phyloP scores from a whole-genome alignment of 2,329 filamentous ascomycete genomes.

The Aureobasidium vineae region DNA sequence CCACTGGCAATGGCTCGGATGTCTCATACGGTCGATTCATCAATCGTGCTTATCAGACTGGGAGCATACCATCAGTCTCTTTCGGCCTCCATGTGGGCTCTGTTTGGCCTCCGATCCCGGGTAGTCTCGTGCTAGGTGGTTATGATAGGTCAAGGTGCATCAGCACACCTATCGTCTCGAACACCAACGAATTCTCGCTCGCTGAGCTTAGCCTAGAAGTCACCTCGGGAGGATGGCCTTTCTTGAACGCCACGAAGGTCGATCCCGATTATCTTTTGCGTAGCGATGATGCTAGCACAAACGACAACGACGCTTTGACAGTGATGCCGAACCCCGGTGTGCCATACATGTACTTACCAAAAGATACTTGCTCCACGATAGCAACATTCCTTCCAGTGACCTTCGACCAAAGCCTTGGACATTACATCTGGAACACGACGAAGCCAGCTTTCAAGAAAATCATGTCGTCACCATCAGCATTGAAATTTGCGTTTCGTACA shows the following conservation, averaged over 20 bases:
- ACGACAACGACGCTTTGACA: background rate
- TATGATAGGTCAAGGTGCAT: conserved; percentile 15
- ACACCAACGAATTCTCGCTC: background rate
- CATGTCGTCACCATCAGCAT: background rate
- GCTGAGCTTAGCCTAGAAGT: background rate
- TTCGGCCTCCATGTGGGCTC: conserved; percentile 17
- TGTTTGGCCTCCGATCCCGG: background rate
- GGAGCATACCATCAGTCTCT: conserved; percentile 5
- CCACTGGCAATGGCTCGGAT: background rate
- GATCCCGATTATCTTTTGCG: background rate
- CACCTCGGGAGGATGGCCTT: background rate
- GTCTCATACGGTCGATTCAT: background rate
- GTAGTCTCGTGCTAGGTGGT: conserved; percentile 7
- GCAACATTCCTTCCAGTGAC: conserved; percentile 1
- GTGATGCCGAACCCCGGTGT: conserved; percentile 18
- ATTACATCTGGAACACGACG: conserved; percentile 12
- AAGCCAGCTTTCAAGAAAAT: background rate
- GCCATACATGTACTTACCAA: conserved; percentile 11
- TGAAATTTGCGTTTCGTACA: background rate
- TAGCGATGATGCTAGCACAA: background rate
- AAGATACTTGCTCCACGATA: background rate
- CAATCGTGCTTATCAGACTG: background rate
- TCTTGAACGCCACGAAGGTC: background rate
- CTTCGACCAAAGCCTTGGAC: background rate
- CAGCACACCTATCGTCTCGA: background rate